Percentiles rank a stretch among this genome's conserved stretches.
Conservation (phyloP, 2,329 filamentous ascomycete species). For the Eurotiales sp. region DNA sequence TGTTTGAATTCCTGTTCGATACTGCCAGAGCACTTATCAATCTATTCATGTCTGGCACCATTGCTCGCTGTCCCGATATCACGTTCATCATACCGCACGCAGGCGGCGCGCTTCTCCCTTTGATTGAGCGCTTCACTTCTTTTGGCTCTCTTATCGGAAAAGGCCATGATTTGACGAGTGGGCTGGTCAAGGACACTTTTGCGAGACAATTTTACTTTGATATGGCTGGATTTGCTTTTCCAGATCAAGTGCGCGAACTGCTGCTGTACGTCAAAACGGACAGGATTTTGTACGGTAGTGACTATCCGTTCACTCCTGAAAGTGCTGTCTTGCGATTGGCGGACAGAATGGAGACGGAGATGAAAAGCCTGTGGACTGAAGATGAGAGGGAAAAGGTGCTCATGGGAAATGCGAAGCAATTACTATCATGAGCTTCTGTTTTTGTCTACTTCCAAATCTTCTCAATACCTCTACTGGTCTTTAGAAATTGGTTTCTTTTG, state of each 20-base stretch:
- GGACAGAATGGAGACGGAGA: slow-evolving; percentile 39
- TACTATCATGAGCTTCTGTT: neutral
- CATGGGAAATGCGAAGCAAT: neutral
- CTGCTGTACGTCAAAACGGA: slow-evolving; percentile 40
- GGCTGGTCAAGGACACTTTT: slow-evolving; percentile 12
- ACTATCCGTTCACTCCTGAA: slow-evolving; percentile 50
- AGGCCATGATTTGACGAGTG: slow-evolving; percentile 13
- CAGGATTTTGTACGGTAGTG: slow-evolving; percentile 51
- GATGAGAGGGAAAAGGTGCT: neutral
- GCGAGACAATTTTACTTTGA: slow-evolving; percentile 50
- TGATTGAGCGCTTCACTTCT: slow-evolving; percentile 21
- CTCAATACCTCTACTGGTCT: too few relatives aligned
- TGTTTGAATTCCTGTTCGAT: slow-evolving; percentile 29
- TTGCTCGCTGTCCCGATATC: slow-evolving; percentile 20
- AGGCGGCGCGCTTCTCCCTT: slow-evolving; percentile 30
- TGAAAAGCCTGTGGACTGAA: slow-evolving; percentile 7
- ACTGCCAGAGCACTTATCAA: slow-evolving; percentile 23
- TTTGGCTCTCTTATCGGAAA: slow-evolving; percentile 15
- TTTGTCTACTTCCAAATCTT: too few relatives aligned
- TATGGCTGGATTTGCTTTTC: slow-evolving; percentile 50
- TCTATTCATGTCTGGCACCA: slow-evolving; percentile 21
- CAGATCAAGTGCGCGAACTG: slow-evolving; percentile 48
- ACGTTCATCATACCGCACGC: slow-evolving; percentile 23
- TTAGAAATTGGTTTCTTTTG: too few relatives aligned
- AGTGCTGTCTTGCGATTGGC: slow-evolving; percentile 28